phyloP scores from a whole-genome alignment of 2,329 filamentous ascomycete genomes.

The Paracoccidioides lutzii region DNA sequence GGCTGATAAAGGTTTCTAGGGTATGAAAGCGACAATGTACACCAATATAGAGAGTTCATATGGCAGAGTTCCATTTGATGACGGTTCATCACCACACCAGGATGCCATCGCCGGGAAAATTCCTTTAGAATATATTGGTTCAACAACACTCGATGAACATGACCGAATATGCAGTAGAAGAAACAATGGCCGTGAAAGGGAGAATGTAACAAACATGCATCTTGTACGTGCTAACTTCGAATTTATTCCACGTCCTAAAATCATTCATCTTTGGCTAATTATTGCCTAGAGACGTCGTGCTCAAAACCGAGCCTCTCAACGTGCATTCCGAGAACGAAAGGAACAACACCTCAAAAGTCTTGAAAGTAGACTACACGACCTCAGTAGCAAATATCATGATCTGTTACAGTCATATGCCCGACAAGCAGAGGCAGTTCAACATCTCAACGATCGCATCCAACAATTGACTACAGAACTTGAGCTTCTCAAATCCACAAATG shows the following conservation, averaged over 20 bases:
- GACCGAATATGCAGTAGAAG: conserved; percentile 13
- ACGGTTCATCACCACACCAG: conserved; percentile 12
- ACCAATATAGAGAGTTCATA: conserved; percentile 11
- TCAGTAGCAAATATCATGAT: conserved; percentile 28
- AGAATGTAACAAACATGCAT: conserved; percentile 18
- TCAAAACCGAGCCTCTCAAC: conserved; percentile 74
- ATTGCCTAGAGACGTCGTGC: conserved; percentile 69
- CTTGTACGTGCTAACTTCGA: conserved; percentile 12
- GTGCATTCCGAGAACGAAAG: conserved; percentile 78
- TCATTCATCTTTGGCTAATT: conserved; percentile 3
- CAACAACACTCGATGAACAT: conserved; percentile 14
- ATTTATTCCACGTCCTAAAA: not conserved
- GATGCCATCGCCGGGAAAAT: conserved; percentile 12
- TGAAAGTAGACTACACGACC: conserved; percentile 61
- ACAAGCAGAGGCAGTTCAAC: conserved; percentile 19
- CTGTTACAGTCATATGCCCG: conserved; percentile 20
- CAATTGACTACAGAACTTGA: conserved; percentile 17
- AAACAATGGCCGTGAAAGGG: conserved; percentile 15
- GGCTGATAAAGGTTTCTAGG: conserved; percentile 5
- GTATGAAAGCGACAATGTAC: conserved; percentile 13
- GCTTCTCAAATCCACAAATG: conserved; percentile 9
- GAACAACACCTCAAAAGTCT: conserved; percentile 77
- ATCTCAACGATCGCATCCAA: conserved; percentile 16
- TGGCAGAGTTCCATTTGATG: conserved; percentile 13
- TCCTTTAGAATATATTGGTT: conserved; percentile 15